These are phyloP conservation scores for Skeletonema marinoi DNA, from an alignment of 108 stramenopile genomes.

Conservation along the genomic window DNA sequence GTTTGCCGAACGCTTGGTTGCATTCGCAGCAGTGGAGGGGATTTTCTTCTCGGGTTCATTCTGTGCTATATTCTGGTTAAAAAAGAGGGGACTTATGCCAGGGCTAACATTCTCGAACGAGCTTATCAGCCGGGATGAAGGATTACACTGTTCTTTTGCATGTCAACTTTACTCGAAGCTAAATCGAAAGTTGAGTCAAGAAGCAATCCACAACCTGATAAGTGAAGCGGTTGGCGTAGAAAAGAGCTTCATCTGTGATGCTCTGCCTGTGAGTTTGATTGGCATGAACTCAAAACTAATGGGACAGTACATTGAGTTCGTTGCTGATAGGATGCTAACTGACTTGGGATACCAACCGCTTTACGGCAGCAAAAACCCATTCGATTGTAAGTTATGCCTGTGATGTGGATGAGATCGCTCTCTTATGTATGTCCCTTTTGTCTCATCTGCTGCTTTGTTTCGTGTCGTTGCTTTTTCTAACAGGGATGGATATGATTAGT, in stretches of 20 bases:
- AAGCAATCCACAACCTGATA: conserved; percentile 83
- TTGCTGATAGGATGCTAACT: conserved; percentile 82
- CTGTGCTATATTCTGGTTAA: conserved; percentile 91
- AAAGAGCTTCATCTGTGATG: conserved; percentile 91
- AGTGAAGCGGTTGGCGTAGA: conserved; percentile 88
- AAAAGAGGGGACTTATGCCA: conserved; percentile 92
- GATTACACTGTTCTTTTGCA: conserved; percentile 95
- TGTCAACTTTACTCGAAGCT: conserved; percentile 96
- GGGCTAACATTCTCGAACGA: conserved; percentile 93
- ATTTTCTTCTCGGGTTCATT: conserved; percentile 94
- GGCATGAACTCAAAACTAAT: conserved; percentile 92
- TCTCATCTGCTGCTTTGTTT: neutral
- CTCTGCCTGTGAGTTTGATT: conserved; percentile 88
- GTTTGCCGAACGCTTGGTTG: conserved; percentile 87
- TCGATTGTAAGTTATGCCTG: conserved; percentile 74
- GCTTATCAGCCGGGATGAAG: conserved; percentile 92
- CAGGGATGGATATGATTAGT: conserved; percentile 94
- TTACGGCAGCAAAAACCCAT: conserved; percentile 88
- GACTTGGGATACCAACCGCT: conserved; percentile 80
- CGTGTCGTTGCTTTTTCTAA: neutral
- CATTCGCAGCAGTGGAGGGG: conserved; percentile 93
- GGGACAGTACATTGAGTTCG: conserved; percentile 93
- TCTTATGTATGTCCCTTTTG: neutral
- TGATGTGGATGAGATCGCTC: neutral
- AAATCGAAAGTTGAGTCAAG: conserved; percentile 74